These are phyloP conservation scores for Vitellaria paradoxa DNA, from an alignment of 179 eudicot genomes.

Conservation along the genomic window DNA sequence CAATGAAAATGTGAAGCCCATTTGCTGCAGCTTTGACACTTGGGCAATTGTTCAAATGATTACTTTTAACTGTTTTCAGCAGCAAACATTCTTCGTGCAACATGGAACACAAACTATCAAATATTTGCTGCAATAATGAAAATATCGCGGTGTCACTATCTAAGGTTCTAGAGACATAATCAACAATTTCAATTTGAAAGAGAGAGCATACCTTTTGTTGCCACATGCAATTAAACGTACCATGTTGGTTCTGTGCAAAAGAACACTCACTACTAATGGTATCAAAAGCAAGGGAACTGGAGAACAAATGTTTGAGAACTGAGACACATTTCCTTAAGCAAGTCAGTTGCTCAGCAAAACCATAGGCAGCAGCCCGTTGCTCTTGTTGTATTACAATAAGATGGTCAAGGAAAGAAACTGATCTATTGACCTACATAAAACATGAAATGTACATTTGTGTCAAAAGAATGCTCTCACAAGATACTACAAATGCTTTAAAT, in stretches of 20 bases:
- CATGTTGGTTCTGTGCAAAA: constrained; percentile 42
- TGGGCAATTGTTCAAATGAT: constrained; percentile 61
- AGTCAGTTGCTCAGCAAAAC: constrained; percentile 36
- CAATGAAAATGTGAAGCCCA: constrained; percentile 43
- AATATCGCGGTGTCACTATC: constrained; percentile 6
- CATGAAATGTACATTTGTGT: background rate
- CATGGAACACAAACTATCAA: constrained; percentile 63
- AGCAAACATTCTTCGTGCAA: constrained; percentile 67
- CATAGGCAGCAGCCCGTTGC: constrained; percentile 78
- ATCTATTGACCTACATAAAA: constrained; percentile 60
- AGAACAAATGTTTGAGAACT: constrained; percentile 41
- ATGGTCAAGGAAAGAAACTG: constrained; percentile 78
- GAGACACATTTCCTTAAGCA: constrained; percentile 36
- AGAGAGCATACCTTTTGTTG: constrained; percentile 68
- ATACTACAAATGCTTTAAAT: background rate
- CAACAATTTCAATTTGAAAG: background rate
- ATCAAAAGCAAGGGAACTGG: constrained; percentile 22
- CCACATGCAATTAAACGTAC: constrained; percentile 73
- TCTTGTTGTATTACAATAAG: constrained; percentile 78
- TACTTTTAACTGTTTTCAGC: constrained; percentile 47
- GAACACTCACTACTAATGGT: constrained; percentile 20
- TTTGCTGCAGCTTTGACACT: constrained; percentile 45
- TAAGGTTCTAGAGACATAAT: background rate
- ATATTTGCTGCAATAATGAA: constrained; percentile 65
- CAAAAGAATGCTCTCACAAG: background rate